Percentiles rank a stretch among this genome's conserved stretches.
Conservation (phyloP, 306 rosid species). For the Crataegus laevigata region DNA sequence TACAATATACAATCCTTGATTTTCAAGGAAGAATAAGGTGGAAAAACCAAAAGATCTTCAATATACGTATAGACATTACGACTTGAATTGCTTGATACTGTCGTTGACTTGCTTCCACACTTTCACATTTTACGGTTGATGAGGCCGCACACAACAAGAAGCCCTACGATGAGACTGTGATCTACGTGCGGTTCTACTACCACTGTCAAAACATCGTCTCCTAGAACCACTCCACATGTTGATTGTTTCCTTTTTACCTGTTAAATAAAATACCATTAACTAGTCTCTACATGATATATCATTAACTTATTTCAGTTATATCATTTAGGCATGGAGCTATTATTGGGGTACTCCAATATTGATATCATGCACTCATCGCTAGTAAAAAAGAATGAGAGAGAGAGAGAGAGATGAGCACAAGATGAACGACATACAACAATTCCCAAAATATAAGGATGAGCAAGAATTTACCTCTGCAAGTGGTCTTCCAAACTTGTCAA, state of each 20-base stretch:
- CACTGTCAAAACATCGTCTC: slow-evolving; percentile 66
- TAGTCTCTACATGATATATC: background rate
- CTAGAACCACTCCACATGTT: slow-evolving; percentile 50
- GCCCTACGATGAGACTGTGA: slow-evolving; percentile 52
- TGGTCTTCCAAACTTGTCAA: slow-evolving; percentile 37
- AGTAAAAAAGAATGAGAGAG: too few species aligned
- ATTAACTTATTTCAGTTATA: background rate
- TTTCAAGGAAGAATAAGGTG: too few species aligned
- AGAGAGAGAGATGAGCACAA: too few species aligned
- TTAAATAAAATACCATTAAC: background rate
- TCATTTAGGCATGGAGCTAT: too few species aligned
- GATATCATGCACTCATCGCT: too few species aligned
- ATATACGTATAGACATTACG: background rate
- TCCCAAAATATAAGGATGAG: too few species aligned
- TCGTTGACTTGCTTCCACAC: background rate
- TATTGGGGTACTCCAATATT: too few species aligned
- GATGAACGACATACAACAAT: too few species aligned
- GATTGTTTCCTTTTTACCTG: slow-evolving; percentile 64
- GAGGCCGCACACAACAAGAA: slow-evolving; percentile 57
- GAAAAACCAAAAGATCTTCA: background rate
- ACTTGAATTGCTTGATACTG: background rate
- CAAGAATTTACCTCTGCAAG: slow-evolving; percentile 45
- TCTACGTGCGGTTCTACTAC: slow-evolving; percentile 58
- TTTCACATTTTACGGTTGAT: slow-evolving; percentile 41
- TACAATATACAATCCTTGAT: too few species aligned